These are phyloP conservation scores for Xylariales sp. DNA, from an alignment of 2,329 filamentous ascomycete genomes.

Conservation along the genomic window DNA sequence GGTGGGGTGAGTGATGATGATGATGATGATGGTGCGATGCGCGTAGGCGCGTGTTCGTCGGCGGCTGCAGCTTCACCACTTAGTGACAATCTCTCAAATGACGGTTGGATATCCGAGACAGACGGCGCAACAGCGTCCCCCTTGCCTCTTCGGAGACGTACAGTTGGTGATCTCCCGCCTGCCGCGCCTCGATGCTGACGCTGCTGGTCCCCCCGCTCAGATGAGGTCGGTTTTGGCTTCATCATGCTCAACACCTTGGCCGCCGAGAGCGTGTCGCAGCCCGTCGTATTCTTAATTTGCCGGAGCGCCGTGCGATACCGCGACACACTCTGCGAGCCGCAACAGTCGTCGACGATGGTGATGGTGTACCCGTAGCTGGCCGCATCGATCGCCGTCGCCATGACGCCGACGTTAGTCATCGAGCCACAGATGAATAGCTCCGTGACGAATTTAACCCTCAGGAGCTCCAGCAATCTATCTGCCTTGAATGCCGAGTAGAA, in stretches of 20 bases:
- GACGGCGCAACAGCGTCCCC: slow-evolving; percentile 42
- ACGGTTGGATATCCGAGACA: slow-evolving; percentile 47
- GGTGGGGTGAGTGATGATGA: too few species aligned
- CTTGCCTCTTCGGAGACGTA: slow-evolving; percentile 45
- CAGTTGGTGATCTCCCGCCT: slow-evolving; percentile 44
- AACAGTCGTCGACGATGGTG: slow-evolving; percentile 87
- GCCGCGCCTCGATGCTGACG: slow-evolving; percentile 34
- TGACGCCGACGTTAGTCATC: slow-evolving; percentile 87
- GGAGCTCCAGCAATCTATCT: slow-evolving; percentile 76
- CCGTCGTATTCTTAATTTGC: slow-evolving; percentile 78
- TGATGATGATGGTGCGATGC: slow-evolving; percentile 29
- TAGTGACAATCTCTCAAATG: slow-evolving; percentile 53
- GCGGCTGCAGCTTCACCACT: slow-evolving; percentile 46
- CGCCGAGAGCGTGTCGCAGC: slow-evolving; percentile 73
- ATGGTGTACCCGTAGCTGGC: slow-evolving; percentile 89
- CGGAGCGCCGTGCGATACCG: slow-evolving; percentile 78
- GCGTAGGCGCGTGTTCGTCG: slow-evolving; percentile 42
- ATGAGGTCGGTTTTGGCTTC: slow-evolving; percentile 41
- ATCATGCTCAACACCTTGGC: slow-evolving; percentile 64
- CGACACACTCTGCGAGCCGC: slow-evolving; percentile 78
- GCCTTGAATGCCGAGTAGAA: slow-evolving; percentile 89
- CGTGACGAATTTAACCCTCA: slow-evolving; percentile 88
- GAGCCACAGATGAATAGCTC: slow-evolving; percentile 91
- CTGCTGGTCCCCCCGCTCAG: slow-evolving; percentile 35
- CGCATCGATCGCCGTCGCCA: slow-evolving; percentile 91